phyloP scores from a whole-genome alignment of 1,284 basidiomycete species.

The Wolfiporia cocos region DNA sequence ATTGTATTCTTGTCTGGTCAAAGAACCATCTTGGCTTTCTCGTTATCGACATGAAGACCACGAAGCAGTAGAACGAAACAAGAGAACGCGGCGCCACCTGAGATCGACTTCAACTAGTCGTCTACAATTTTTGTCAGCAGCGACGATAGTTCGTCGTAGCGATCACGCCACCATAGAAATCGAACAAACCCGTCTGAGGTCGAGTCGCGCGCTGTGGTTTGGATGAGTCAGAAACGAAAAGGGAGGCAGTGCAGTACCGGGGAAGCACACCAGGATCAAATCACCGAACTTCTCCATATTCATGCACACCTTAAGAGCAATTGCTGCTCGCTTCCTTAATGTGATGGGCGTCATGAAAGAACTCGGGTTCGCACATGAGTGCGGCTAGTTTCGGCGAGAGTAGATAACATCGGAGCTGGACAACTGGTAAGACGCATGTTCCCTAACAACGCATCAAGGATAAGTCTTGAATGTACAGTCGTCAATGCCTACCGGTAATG shows the following conservation, averaged over 20 bases:
- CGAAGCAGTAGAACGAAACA: constrained; percentile 93
- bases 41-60: constrained; percentile 98
- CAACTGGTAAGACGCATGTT: no score
- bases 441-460: no score
- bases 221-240: constrained; percentile 6
- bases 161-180: constrained; percentile 74
- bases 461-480: no score
- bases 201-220: constrained; percentile 74
- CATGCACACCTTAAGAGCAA: constrained; percentile 99
- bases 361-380: no score
- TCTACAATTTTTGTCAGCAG: no score
- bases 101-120: constrained; percentile 99
- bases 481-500: no score
- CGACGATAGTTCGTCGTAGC: no score
- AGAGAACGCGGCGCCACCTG: constrained; percentile 98
- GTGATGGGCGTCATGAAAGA: no score
- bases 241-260: background rate
- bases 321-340: constrained; percentile 96
- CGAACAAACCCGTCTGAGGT: constrained; percentile 99
- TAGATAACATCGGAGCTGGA: no score
- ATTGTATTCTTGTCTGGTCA: constrained; percentile 93
- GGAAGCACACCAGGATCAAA: constrained; percentile 65
- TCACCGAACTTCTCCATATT: constrained; percentile 99
- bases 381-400: no score
- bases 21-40: constrained; percentile 95